A percentile compares a stretch with the other conserved stretches of the same genome.
phyloP scores from a whole-genome alignment of 305 asterid species.

The Solanum aculeatissimum region DNA sequence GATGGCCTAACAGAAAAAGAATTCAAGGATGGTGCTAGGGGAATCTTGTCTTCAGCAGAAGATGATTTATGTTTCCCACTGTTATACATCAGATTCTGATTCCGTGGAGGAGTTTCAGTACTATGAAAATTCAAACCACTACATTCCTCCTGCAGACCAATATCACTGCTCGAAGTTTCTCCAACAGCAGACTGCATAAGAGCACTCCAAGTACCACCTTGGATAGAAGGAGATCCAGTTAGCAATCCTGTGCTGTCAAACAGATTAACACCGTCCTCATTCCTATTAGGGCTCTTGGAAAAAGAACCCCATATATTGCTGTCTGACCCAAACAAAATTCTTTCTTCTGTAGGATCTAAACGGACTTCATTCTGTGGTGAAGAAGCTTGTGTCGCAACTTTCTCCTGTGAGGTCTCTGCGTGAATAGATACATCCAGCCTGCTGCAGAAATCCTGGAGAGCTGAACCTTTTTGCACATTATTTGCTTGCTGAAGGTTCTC shows the following conservation, averaged over 20 bases:
- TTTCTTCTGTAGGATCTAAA: constrained; percentile 83
- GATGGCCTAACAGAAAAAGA: constrained; percentile 24
- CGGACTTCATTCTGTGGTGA: constrained; percentile 43
- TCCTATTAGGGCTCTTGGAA: constrained; percentile 35
- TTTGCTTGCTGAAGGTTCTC: constrained; percentile 40
- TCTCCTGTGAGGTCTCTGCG: constrained; percentile 29
- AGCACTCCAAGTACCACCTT: constrained; percentile 89
- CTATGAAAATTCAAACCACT: constrained; percentile 47
- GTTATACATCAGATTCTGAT: constrained; percentile 11
- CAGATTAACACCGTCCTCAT: constrained; percentile 42
- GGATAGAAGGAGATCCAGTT: constrained; percentile 46
- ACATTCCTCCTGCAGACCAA: constrained; percentile 55
- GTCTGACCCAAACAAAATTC: constrained; percentile 79
- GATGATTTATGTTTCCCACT: constrained; percentile 19
- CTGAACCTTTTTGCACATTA: constrained; percentile 31
- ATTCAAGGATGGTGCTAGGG: constrained; percentile 22
- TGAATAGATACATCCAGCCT: constrained; percentile 30
- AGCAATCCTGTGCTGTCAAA: constrained; percentile 35
- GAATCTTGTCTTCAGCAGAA: constrained; percentile 23
- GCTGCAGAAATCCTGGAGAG: constrained; percentile 25
- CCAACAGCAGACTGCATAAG: constrained; percentile 90
- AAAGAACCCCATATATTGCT: constrained; percentile 75
- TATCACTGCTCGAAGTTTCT: constrained; percentile 60
- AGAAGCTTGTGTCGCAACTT: constrained; percentile 19
- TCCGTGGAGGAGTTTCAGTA: constrained; percentile 47